Evolutionary conservation across 495 filamentous ascomycete genomes (phyloP).

Genomic region (Annulohypoxylon nitens): DNA sequence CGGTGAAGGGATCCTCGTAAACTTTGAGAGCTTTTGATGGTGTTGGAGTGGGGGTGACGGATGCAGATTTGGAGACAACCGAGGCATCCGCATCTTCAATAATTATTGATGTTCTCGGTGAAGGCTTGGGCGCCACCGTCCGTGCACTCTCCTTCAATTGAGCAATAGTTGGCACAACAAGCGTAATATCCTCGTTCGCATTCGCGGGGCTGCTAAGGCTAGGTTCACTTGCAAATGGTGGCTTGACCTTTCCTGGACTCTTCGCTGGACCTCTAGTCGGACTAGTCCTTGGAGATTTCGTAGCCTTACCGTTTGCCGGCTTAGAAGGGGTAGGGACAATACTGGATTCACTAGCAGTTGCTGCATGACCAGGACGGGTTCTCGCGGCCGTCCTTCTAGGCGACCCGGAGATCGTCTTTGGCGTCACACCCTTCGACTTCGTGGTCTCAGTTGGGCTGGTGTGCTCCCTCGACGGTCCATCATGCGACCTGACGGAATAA

Average conservation of each 20-base stretch:
- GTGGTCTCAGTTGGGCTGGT: conserved; percentile 54
- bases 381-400: conserved; percentile 61
- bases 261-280: conserved; percentile 40
- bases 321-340: conserved; percentile 56
- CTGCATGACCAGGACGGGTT: conserved; percentile 57
- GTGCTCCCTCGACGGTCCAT: conserved; percentile 57
- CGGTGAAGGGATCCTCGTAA: conserved; percentile 71
- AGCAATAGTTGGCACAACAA: conserved; percentile 58
- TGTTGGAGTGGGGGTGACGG: conserved; percentile 41
- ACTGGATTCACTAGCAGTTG: conserved; percentile 60
- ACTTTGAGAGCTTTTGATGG: conserved; percentile 63
- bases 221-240: conserved; percentile 37
- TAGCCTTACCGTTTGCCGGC: conserved; percentile 43
- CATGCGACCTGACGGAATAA: conserved; percentile 67
- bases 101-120: conserved; percentile 27
- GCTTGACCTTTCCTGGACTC: conserved; percentile 46
- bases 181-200: conserved; percentile 62
- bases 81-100: conserved; percentile 27
- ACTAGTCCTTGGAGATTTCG: conserved; percentile 50
- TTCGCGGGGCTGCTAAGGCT: conserved; percentile 56
- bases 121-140: conserved; percentile 22
- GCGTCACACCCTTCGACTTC: conserved; percentile 55
- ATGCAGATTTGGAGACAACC: conserved; percentile 31
- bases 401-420: conserved; percentile 57
- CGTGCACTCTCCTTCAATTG: conserved; percentile 36